These are phyloP conservation scores for Didymellaceae sp. DNA, from an alignment of 2,329 filamentous ascomycete genomes.

Conservation along the genomic window DNA sequence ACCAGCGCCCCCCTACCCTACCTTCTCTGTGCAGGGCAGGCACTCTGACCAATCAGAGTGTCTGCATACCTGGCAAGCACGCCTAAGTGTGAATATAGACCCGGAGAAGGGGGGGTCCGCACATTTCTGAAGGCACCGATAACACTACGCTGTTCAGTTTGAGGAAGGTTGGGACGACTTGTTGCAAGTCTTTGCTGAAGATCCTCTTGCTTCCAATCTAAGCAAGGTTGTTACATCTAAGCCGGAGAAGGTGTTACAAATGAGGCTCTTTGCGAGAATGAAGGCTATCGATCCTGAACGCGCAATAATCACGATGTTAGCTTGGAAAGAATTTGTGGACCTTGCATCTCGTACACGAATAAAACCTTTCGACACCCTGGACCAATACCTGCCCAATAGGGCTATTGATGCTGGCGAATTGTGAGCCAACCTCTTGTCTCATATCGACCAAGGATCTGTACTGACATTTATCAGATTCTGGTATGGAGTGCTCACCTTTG, in stretches of 20 bases:
- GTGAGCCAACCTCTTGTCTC: slow-evolving; percentile 12
- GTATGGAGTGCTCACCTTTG: slow-evolving; percentile 49
- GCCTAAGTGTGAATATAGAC: too few species aligned
- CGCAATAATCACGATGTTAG: slow-evolving; percentile 20
- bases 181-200: not conserved
- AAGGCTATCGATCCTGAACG: slow-evolving; percentile 22
- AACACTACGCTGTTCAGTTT: slow-evolving; percentile 28
- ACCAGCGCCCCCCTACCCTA: too few species aligned
- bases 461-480: slow-evolving; percentile 37
- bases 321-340: slow-evolving; percentile 26
- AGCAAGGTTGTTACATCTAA: not conserved
- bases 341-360: slow-evolving; percentile 4
- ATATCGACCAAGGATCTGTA: not conserved
- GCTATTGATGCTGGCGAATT: slow-evolving; percentile 23
- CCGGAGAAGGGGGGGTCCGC: too few species aligned
- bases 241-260: slow-evolving; percentile 20
- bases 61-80: too few species aligned
- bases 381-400: slow-evolving; percentile 27
- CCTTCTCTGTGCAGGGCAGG: too few species aligned
- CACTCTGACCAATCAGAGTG: too few species aligned
- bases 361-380: slow-evolving; percentile 16
- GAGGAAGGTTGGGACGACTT: slow-evolving; percentile 21
- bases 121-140: too few species aligned
- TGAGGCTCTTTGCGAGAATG: slow-evolving; percentile 24
- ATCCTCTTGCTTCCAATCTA: not conserved